Conservation (phyloP, 352 stramenopile species). For the Pilasporangium apinafurcum region DNA sequence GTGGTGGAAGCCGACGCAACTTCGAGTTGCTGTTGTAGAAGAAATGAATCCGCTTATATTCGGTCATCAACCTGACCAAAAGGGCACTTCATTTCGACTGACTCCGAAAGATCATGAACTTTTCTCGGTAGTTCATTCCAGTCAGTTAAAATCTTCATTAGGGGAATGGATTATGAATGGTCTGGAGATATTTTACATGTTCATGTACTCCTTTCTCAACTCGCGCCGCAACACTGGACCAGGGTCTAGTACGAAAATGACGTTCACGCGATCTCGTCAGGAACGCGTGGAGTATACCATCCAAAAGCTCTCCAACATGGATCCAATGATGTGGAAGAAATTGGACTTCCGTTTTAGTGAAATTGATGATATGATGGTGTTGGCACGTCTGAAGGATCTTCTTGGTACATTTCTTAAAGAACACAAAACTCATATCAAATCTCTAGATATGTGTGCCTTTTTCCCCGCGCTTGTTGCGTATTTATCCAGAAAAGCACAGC, state of each 20-base stretch:
- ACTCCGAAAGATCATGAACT: conserved; percentile 9
- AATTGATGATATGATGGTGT: conserved; percentile 3
- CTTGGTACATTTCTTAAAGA: background rate
- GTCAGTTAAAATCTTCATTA: background rate
- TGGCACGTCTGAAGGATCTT: conserved; percentile 5
- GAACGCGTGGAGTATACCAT: conserved; percentile 4
- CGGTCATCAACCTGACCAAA: background rate
- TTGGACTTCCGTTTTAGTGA: conserved; percentile 8
- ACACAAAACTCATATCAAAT: conserved; percentile 4
- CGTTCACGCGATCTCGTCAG: conserved; percentile 5
- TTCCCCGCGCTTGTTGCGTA: conserved; percentile 3
- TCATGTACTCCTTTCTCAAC: conserved; percentile 9
- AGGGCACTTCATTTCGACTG: background rate
- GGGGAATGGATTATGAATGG: conserved; percentile 7
- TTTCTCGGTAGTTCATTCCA: conserved; percentile 4
- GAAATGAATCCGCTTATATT: no score
- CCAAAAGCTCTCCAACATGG: conserved; percentile 6
- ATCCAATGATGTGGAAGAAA: conserved; percentile 2
- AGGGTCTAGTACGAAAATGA: conserved; percentile 5
- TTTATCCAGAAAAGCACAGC: conserved; percentile 3
- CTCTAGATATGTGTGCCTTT: conserved; percentile 7
- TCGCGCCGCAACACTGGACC: conserved; percentile 6
- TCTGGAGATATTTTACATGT: conserved; percentile 10
- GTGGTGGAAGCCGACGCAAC: conserved; percentile 7
- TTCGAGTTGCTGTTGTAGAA: conserved; percentile 4